Evolutionary conservation across 2,329 filamentous ascomycete genomes (phyloP), one percentile per base, ranked within the genome.

Genomic region (Plenodomus biglobosus): DNA sequence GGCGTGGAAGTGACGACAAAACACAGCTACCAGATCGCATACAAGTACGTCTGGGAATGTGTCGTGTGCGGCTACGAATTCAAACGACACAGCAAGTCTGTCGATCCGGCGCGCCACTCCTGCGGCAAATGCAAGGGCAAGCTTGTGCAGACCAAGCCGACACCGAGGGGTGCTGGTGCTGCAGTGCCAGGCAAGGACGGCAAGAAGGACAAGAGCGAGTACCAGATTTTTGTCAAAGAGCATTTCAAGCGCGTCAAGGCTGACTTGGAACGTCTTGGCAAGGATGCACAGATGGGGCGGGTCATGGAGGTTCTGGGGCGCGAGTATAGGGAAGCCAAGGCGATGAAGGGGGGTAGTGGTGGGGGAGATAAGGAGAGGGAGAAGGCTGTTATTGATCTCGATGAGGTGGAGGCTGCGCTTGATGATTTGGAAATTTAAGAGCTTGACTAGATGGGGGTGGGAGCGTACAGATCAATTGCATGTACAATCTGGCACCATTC

Each of bases 31-130:
- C 82, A 86, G 41, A 97, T 97, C 63, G 87, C 92, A 59, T 96
- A 90, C 76, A 95, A 92, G 75, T 99, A 92, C 67, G 75, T 92
- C 17, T 97, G 94, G 92, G 77, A 81, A 36, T 97, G 92, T 68
- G 74, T 69, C 3, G 70, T 65, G 2, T 97, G 94, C 66, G 80
- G 76, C 0, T 74, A 80, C 24, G 85, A 88, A 67, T 95, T 88
- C 69, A 88, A 91, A 65, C 79, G 92, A 3, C 92, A 97, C 71
- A 91, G 86, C 15, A 90, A 87, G 73, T 94, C 88, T 66, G 88
- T 97, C 57, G 85, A 96, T 68, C 80, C 86, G 0, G 66, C 68
- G 22, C 80, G 83, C 40, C 85, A 91, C 60, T 81, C 83, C 1
- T 97, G 92, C 69, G 90, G 90, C 1, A 75, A 69, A n/a, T 97